Evolutionary conservation across 768 basidiomycete species (phyloP).

Genomic region (Inosperma sp.): DNA sequence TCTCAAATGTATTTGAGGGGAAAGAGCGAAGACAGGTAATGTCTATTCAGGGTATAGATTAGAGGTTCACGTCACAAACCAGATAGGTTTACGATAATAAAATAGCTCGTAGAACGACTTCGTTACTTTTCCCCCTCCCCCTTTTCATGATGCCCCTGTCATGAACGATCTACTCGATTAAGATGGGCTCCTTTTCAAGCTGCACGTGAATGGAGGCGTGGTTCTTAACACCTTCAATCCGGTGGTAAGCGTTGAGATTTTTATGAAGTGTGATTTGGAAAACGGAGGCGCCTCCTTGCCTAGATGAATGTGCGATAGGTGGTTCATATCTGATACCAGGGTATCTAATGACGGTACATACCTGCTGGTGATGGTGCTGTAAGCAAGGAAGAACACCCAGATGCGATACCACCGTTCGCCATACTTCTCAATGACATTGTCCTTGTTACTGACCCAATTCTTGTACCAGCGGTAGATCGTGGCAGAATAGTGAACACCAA

Average conservation of each 20-base stretch:
- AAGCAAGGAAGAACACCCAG: slow-evolving; percentile 98
- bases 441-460: slow-evolving; percentile 95
- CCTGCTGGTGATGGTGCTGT: slow-evolving; percentile 79
- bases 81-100: no score
- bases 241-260: slow-evolving; percentile 94
- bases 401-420: slow-evolving; percentile 92
- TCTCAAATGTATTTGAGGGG: no score
- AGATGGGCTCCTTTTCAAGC: slow-evolving; percentile 43
- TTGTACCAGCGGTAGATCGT: slow-evolving; percentile 91
- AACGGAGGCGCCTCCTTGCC: slow-evolving; percentile 86
- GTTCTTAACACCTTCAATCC: slow-evolving; percentile 76
- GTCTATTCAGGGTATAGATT: no score
- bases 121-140: no score
- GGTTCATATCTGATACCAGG: no score
- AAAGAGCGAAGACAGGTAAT: no score
- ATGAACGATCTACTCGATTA: not conserved
- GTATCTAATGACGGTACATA: no score
- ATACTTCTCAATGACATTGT: slow-evolving; percentile 82
- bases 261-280: slow-evolving; percentile 99
- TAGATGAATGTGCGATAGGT: slow-evolving; percentile 22
- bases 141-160: no score
- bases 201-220: slow-evolving; percentile 78
- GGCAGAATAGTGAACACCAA: slow-evolving; percentile 96
- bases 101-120: no score
- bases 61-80: no score